These are phyloP conservation scores for Solanum paucissectum DNA, from an alignment of 257 asterid species.

Conservation along the genomic window DNA sequence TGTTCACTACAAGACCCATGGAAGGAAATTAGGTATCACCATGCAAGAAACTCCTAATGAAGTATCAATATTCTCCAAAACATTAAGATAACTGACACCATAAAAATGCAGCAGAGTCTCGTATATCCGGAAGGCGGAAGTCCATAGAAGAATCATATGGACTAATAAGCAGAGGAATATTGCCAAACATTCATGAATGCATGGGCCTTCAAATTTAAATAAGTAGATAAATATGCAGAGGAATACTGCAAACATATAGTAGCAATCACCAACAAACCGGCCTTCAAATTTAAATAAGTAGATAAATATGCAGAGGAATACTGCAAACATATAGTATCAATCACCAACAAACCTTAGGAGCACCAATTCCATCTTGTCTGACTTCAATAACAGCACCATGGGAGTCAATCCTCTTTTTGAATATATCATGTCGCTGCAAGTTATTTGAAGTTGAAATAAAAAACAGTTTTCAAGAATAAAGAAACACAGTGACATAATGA, in stretches of 20 bases:
- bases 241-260: no score
- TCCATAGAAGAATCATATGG: not conserved
- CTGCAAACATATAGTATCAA: not conserved
- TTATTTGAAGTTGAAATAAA: not conserved
- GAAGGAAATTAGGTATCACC: not conserved
- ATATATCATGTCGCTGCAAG: conserved; percentile 85
- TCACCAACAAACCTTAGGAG: conserved; percentile 55
- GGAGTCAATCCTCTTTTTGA: conserved; percentile 82
- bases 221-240: no score
- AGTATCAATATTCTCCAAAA: not conserved
- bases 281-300: not conserved
- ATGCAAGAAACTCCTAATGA: not conserved
- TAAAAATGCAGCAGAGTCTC: not conserved
- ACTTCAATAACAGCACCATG: conserved; percentile 72
- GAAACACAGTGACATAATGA: not conserved
- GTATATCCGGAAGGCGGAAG: not conserved
- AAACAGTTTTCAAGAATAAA: not conserved
- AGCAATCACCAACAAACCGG: no score
- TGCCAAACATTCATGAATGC: not conserved
- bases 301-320: not conserved
- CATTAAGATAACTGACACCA: not conserved
- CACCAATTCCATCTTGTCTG: conserved; percentile 84
- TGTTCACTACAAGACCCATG: not conserved
- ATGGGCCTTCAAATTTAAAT: no score
- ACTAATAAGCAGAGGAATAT: not conserved